Base-by-base conservation (phyloP, 371 early-diverging fungal genomes). In the Neoconidiobolus thromboides region DNA sequence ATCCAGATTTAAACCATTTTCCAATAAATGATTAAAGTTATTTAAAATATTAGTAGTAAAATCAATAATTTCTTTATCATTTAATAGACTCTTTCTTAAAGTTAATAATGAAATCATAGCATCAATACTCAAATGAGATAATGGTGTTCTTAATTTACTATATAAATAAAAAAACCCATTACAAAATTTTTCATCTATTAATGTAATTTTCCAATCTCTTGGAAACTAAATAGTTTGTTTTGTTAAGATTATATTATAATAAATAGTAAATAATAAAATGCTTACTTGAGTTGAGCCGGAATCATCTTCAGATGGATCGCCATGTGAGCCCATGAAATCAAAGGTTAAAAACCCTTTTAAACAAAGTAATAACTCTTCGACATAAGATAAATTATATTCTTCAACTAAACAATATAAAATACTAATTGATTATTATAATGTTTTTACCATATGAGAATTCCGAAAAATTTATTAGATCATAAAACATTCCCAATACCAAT, bases 281-380 rank as follows among this genome's bases (percentile, higher is more conserved):
- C 14, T 48, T 40, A 87, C 80, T 71, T 89, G 82, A 54, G 89
- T 75, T 14, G 78, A 78, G 41, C 83, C 87, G 43, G 76, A 72
- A 56, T 93, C 92, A 62, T 91, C 92, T 1, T 79, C 79, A 6
- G 91, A 79, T 60, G 91, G 92, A 62, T 91, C 92, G 3, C 82
- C 75, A 46, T 80, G 78, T 26, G 91, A 79, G 40, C 91, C 91
- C 42, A 85, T 84, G 65, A 93, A 93, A 67, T 91, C 92, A 71
- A 87, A 93, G 0, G 76, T 72, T 49, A 91, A 66, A 60, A 88
- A 87, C 40, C 77, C 80, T 43, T 77, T 67, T 62, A 90, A 70
- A 37, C 90, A 71, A 60, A 67, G 64, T 52, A 91, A 61, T 26
- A 79, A 71, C 26, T 26, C 26, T 26, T 26, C 26, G 26, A 26